Percentiles rank a stretch among this genome's conserved stretches.
Conservation (phyloP, 768 basidiomycete genomes). For the Boletellus emodensis region DNA sequence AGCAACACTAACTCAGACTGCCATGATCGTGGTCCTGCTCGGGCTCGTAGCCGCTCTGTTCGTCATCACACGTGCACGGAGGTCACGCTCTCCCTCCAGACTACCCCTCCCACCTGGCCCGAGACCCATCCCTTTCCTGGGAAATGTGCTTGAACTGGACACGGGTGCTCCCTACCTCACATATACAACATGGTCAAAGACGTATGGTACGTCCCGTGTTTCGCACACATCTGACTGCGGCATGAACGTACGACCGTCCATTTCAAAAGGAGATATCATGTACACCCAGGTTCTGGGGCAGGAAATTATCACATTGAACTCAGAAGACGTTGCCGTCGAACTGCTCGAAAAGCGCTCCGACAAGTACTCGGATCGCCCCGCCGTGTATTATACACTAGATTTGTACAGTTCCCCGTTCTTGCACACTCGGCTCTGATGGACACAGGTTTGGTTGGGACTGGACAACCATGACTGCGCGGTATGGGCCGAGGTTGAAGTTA, state of each 20-base stretch:
- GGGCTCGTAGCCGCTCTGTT: conserved; percentile 4
- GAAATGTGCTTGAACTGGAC: conserved; percentile 13
- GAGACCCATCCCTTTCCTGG: conserved; percentile 9
- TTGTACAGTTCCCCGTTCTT: not conserved
- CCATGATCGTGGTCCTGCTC: not conserved
- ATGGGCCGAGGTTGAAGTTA: conserved; percentile 21
- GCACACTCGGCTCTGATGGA: not conserved
- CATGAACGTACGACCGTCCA: too few species aligned
- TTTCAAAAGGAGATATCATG: conserved; percentile 6
- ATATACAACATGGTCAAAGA: conserved; percentile 20
- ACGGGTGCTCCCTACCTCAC: conserved; percentile 7
- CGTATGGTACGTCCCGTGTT: conserved; percentile 8
- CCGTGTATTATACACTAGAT: not conserved
- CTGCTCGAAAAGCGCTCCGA: too few species aligned
- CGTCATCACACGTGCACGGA: not conserved
- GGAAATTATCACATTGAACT: conserved; percentile 48
- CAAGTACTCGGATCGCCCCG: conserved; percentile 3
- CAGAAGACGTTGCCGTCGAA: conserved; percentile 1
- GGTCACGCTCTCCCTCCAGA: not conserved
- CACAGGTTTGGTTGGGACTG: conserved; percentile 20
- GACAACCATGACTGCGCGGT: conserved; percentile 9
- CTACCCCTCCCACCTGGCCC: conserved; percentile 15
- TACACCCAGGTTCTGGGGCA: conserved; percentile 35
- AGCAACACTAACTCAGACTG: not conserved
- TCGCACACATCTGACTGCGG: too few species aligned